Conservation (phyloP, 2,329 filamentous ascomycete species). For the Torrubiellomyces zombiae region DNA sequence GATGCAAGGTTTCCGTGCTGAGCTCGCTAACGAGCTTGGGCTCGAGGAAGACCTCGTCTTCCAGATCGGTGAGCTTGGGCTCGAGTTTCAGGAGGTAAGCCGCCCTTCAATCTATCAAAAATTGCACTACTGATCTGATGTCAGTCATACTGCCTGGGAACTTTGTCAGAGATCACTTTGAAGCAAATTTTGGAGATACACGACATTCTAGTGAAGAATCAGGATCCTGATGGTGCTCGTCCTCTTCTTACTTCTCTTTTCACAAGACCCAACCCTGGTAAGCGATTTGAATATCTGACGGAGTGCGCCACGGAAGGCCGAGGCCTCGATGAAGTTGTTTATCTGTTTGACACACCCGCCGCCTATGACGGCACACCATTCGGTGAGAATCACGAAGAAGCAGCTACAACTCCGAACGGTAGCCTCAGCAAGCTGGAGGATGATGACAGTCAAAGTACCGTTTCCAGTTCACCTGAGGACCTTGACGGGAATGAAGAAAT, state of each 20-base stretch:
- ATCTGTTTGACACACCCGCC: slow-evolving; percentile 17
- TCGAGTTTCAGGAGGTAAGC: slow-evolving; percentile 35
- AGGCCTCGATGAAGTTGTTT: slow-evolving; percentile 23
- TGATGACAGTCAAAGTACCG: slow-evolving; percentile 8
- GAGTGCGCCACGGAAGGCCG: slow-evolving; percentile 25
- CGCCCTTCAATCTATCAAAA: not conserved
- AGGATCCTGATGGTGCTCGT: slow-evolving; percentile 21
- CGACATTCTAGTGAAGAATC: slow-evolving; percentile 25
- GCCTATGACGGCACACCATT: slow-evolving; percentile 1
- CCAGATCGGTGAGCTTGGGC: slow-evolving; percentile 32
- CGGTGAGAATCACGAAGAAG: slow-evolving; percentile 2
- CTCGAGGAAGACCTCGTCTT: slow-evolving; percentile 31
- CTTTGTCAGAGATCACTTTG: slow-evolving; percentile 19
- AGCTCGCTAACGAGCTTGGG: slow-evolving; percentile 27
- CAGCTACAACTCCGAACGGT: no score
- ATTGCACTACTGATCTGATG: slow-evolving; percentile 10
- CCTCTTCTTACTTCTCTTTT: slow-evolving; percentile 25
- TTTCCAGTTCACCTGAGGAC: slow-evolving; percentile 4
- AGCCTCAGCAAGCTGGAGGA: slow-evolving; percentile 7
- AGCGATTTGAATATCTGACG: slow-evolving; percentile 21
- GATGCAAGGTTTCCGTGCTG: slow-evolving; percentile 25
- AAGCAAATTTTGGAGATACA: slow-evolving; percentile 25
- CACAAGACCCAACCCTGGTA: slow-evolving; percentile 21
- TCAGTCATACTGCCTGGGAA: slow-evolving; percentile 19
- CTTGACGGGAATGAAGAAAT: slow-evolving; percentile 7